Base-by-base conservation (phyloP, 2,329 filamentous ascomycete genomes). In the Ascomycota sp. region DNA sequence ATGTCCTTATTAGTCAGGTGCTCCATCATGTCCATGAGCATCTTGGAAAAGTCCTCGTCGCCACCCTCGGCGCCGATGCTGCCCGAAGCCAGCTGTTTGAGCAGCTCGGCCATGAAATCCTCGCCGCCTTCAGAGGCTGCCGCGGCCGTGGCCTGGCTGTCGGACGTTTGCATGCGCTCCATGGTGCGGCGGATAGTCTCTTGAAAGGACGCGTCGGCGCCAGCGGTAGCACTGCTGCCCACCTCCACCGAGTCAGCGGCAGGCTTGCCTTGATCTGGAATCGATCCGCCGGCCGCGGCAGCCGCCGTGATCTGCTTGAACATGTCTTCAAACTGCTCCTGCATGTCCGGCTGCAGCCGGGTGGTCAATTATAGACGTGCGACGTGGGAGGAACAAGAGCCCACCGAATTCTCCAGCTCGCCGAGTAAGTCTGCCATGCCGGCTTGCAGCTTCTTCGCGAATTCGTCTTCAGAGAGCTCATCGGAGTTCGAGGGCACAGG, bases 1-100 rank as follows among this genome's bases (percentile, higher is more conserved):
- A 98, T 94, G 41, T 95, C 89, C 59, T 93, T 95, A 53, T 92
- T 93, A 4, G 89, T 95, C 37, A 98, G 65, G 52, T 98, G 85
- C 56, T 95, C 82, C 86, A 98, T 95, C 82, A 95, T 93, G 31
- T 79, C 80, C 65, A 92, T 71, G 35, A 98, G 68, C 72, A 95
- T 82, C 56, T 92, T 86, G 33, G 81, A 83, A 43, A 95, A 79
- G 41, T 92, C 83, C 42, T 89, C 83, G 33, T 94, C 82, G 30
- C 48, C 44, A 23, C 52, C 54, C 8, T 68, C 74, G n/a, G 45
- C 46, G n/a, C 65, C 70, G 1, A 59, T 51, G 17, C 67, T 65
- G 43, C 81, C 77, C 57, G 51, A 50, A 2, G 46, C 45, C 21
- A 94, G 75, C 36, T 89, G 79, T 51, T 89, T 89, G 44, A 98